Base-by-base conservation (phyloP, 371 early-diverging fungal genomes). In the Apophysomyces ossiformis region DNA sequence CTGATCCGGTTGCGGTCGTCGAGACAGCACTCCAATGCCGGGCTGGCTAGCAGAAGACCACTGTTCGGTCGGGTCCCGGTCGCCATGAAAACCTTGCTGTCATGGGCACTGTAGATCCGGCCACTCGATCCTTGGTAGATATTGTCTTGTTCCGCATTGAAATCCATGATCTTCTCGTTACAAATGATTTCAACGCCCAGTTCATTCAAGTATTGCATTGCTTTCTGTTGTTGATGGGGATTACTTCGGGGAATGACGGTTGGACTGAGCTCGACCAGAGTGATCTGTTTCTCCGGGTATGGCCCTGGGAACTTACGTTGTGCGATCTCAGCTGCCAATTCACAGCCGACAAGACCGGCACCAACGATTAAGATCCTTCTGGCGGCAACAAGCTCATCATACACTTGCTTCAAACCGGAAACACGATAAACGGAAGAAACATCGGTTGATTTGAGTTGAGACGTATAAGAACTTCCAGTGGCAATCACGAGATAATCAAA, bases 401-500 rank as follows among this genome's bases (percentile, higher is more conserved):
- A 72, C 59, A 72, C 79, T 60, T 64, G 68, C 46, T 75, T 70
- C 8, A 71, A 36, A 13, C 72, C 70, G 8, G 75, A 68, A 58
- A 68, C 58, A 44, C 77, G 73, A 46, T 79, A 79, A 4, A 73
- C 44, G 0, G 77, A 69, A 1, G 80, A 77, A 0, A 72, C 71
- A 46, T 77, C 77, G 11, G 71, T 68, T n/a, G 78, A 73, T 54
- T 77, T 78, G 36, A 82, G 74, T 32, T 82, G 84, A 45, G 76
- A 78, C 7, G 83, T 84, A 67, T 87, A 87, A 11, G 72, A 64
- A 43, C 87, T 84, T 3, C 93, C 93, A 0, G 90, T 90, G 37
- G 89, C 88, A n/a, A 92, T 67, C n/a, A 88, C 84, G 21, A 89
- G 72, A 69, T 90, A 90, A 69, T 92, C 89, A 72, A 89, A 92